These are phyloP conservation scores for Lentinus brumalis DNA, from an alignment of 768 basidiomycete genomes.

Conservation along the genomic window DNA sequence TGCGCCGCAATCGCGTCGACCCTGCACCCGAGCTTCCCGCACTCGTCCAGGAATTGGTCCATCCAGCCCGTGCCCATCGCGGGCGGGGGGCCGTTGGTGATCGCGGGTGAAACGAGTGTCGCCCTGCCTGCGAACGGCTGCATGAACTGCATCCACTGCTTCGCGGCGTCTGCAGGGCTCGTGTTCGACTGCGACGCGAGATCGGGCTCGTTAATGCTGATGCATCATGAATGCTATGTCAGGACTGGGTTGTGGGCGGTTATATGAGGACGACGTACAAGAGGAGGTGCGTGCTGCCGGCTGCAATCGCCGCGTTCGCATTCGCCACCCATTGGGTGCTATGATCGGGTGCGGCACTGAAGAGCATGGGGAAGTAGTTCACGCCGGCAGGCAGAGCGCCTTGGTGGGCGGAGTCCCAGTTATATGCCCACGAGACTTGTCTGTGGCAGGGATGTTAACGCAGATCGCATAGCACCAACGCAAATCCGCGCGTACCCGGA, in stretches of 20 bases:
- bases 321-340: conserved; percentile 27
- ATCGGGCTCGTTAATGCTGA: conserved; percentile 36
- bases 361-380: conserved; percentile 33
- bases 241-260: background rate
- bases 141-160: conserved; percentile 33
- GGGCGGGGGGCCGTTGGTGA: conserved; percentile 35
- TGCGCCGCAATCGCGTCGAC: conserved; percentile 34
- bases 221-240: background rate
- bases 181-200: conserved; percentile 32
- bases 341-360: conserved; percentile 20
- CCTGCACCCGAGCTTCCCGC: conserved; percentile 27
- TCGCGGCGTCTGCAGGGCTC: conserved; percentile 29
- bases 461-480: background rate
- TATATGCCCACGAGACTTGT: conserved; percentile 30
- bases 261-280: conserved; percentile 17
- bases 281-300: conserved; percentile 31
- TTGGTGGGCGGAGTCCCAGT: conserved; percentile 26
- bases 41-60: conserved; percentile 31
- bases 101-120: conserved; percentile 33
- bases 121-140: conserved; percentile 35
- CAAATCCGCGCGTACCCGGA: conserved; percentile 13
- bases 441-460: conserved; percentile 7
- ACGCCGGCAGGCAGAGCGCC: conserved; percentile 23
- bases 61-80: conserved; percentile 33
- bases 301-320: conserved; percentile 31